Base-by-base conservation (phyloP, 225 moss, liverwort and hornwort species). In the Anthoceros angustus region DNA sequence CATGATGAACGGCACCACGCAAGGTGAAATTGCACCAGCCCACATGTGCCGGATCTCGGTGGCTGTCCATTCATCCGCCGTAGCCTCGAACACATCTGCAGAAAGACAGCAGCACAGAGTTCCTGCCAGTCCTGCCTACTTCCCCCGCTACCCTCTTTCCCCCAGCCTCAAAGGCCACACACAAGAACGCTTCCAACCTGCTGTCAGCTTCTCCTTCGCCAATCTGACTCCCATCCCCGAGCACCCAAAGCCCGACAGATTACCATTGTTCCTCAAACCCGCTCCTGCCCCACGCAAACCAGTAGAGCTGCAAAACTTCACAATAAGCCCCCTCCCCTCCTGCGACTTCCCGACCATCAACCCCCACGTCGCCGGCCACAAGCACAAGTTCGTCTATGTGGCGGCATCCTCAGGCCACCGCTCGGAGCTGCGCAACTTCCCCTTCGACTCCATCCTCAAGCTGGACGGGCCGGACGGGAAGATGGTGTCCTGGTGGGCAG, bases 321-420 rank as follows among this genome's bases (percentile, higher is more conserved):
- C 5, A 16, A 16, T 50, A 16, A 5, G 49, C 49, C 16, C 14
- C 16, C 49, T 50, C 8, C 49, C 49, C 25, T 67, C 78, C 55
- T 74, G 74, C 62, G 78, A 78, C 65, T 78, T 78, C 65, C 78
- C 78, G 9, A 64, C 71, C 9, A 62, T 72, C n/a, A 68, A 78
- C 66, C 78, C 78, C 7, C 8, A 9, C 21, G 32, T 70, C 40
- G 25, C 50, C 25, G 68, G 70, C 24, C 62, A 60, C 61, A 72
- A 65, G 62, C 68, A 78, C 63, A 40, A 70, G 23, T 69, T 71
- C 55, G 72, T 74, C 5, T 78, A 78, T 32, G 64, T 74, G 12
- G 72, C 62, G 0, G 69, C 72, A 26, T 65, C 74, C 10, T 74
- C 74, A 5, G 78, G 78, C 46, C 60, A 50, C 50, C 64, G 74